Conservation (phyloP, 2,329 filamentous ascomycete species). For the Fusarium stilboides region DNA sequence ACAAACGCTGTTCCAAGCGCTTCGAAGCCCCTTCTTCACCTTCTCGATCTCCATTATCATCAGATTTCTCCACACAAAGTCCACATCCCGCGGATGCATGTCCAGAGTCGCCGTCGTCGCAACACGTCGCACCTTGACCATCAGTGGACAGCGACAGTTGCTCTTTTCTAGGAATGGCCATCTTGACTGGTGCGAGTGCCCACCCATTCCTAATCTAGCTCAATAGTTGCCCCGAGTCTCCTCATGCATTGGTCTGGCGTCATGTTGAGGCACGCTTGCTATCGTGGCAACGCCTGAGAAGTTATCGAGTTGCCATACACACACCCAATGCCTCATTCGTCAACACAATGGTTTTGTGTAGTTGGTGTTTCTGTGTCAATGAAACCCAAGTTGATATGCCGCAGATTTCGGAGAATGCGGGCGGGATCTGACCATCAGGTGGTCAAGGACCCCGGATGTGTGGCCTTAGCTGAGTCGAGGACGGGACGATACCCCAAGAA, state of each 20-base stretch:
- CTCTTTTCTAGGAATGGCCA: constrained; percentile 30
- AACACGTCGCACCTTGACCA: constrained; percentile 48
- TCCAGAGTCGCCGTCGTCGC: constrained; percentile 44
- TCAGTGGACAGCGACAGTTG: constrained; percentile 42
- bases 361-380: constrained; percentile 39
- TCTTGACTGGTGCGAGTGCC: constrained; percentile 50
- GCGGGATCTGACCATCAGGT: constrained; percentile 48
- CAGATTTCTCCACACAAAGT: constrained; percentile 46
- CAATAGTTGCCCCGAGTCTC: constrained; percentile 42
- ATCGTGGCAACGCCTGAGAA: constrained; percentile 59
- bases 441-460: constrained; percentile 42
- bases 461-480: constrained; percentile 44
- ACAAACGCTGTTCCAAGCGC: constrained; percentile 38
- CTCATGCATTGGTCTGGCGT: constrained; percentile 48
- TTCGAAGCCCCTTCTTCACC: constrained; percentile 27
- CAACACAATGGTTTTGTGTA: constrained; percentile 24
- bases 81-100: constrained; percentile 45
- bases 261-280: constrained; percentile 53
- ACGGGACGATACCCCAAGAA: constrained; percentile 39
- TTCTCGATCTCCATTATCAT: constrained; percentile 42
- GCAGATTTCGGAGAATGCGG: constrained; percentile 37
- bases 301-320: constrained; percentile 45
- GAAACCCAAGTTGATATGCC: constrained; percentile 38
- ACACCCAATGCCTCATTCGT: constrained; percentile 35
- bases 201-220: constrained; percentile 49